Evolutionary conservation across 2,329 filamentous ascomycete genomes (phyloP).

Genomic region (Trichoderma endophyticum): DNA sequence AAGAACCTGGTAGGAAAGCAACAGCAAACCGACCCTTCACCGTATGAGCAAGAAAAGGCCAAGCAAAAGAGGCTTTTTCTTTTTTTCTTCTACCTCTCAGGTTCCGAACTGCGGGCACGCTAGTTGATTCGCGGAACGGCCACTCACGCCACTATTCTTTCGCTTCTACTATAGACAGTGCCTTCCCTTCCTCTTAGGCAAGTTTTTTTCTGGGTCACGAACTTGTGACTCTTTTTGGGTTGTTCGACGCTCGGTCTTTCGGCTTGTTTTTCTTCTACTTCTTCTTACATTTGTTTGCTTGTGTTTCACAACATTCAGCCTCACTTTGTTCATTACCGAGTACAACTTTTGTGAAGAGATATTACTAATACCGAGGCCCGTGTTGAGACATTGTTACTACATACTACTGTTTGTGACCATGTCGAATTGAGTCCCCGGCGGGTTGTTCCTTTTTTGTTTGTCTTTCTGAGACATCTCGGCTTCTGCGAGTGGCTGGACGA

Average conservation of each 20-base stretch:
- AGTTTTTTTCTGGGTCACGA: neutral
- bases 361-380: neutral
- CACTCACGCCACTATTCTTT: neutral
- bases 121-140: neutral
- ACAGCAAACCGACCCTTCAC: neutral
- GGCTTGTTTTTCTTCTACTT: neutral
- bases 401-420: neutral
- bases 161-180: neutral
- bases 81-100: neutral
- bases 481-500: neutral
- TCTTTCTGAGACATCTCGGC: neutral
- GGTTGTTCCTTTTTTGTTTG: neutral
- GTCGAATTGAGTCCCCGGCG: neutral
- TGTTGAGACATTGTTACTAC: neutral
- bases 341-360: neutral
- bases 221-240: neutral
- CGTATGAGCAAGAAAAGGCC: neutral
- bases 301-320: neutral
- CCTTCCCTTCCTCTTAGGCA: neutral
- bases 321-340: neutral
- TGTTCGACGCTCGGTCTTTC: neutral
- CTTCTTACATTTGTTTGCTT: neutral
- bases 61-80: neutral
- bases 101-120: constrained; percentile 10
- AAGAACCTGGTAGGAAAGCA: too few species aligned